Conservation (phyloP, 176 grass and related monocot species). For the Triticum monococcum region DNA sequence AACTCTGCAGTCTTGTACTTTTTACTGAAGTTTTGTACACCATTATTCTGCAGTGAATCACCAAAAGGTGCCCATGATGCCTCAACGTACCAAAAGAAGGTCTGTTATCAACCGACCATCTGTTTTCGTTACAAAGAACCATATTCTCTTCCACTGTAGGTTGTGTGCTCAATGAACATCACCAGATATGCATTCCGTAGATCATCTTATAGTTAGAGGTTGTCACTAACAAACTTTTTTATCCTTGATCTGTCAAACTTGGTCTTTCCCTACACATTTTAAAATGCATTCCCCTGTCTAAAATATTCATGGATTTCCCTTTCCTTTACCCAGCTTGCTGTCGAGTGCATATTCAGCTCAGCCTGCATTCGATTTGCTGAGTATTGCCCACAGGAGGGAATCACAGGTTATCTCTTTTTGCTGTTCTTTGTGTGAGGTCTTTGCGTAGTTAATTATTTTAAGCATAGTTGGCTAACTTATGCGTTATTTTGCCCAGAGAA, state of each 20-base stretch:
- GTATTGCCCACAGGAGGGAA: constrained; percentile 94
- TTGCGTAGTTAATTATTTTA: neutral
- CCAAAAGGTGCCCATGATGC: constrained; percentile 92
- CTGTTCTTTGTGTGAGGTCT: constrained; percentile 23
- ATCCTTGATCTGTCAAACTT: neutral
- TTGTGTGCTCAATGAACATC: constrained; percentile 10
- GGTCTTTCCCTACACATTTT: neutral
- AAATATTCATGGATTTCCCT: constrained; percentile 19
- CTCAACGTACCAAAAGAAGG: constrained; percentile 97
- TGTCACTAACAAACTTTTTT: neutral
- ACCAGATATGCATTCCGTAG: neutral
- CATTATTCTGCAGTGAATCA: constrained; percentile 67
- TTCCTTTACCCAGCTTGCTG: constrained; percentile 69
- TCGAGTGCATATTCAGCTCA: constrained; percentile 98
- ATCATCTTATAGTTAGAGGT: neutral
- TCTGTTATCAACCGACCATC: constrained; percentile 31
- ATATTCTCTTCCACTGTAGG: constrained; percentile 11
- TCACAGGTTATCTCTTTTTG: constrained; percentile 58
- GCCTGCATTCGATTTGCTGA: constrained; percentile 93
- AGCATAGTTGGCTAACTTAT: constrained; percentile 29
- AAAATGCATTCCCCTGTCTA: constrained; percentile 22
- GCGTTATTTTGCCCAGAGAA: constrained; percentile 66
- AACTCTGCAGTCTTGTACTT: neutral
- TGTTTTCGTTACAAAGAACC: constrained; percentile 8
- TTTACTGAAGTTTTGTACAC: constrained; percentile 42